Conservation (phyloP, 768 basidiomycete genomes). For the Russula virescens region DNA sequence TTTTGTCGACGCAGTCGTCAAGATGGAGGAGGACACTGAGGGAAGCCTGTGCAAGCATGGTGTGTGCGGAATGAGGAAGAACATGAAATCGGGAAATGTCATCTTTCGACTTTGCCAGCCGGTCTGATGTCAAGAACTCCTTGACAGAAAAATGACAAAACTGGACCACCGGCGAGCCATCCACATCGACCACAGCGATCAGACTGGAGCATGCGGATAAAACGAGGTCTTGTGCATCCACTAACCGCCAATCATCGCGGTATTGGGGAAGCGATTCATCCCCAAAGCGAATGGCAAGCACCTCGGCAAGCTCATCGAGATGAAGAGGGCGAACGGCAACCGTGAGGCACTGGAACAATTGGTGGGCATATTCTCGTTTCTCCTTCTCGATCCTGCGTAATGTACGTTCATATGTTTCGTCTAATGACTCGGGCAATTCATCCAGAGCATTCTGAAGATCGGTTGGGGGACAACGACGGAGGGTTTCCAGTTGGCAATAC, state of each 20-base stretch:
- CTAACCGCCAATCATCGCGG: background rate
- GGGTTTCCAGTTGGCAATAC: background rate
- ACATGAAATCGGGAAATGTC: background rate
- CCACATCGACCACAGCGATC: background rate
- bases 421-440: background rate
- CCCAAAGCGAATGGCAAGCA: constrained; percentile 1
- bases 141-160: constrained; percentile 11
- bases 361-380: background rate
- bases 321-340: constrained; percentile 3
- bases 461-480: background rate
- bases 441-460: background rate
- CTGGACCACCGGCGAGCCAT: background rate
- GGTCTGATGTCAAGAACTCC: constrained; percentile 6
- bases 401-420: background rate
- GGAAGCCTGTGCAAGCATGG: background rate
- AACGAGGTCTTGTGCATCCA: background rate
- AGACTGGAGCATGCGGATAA: constrained; percentile 3
- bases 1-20: background rate
- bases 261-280: background rate
- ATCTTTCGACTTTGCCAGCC: background rate
- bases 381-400: background rate
- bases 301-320: constrained; percentile 8
- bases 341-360: constrained; percentile 6
- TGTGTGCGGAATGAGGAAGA: background rate
- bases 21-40: background rate